Conservation (phyloP, 371 early-diverging fungal species). For the Batrachochytrium dendrobatidis region DNA sequence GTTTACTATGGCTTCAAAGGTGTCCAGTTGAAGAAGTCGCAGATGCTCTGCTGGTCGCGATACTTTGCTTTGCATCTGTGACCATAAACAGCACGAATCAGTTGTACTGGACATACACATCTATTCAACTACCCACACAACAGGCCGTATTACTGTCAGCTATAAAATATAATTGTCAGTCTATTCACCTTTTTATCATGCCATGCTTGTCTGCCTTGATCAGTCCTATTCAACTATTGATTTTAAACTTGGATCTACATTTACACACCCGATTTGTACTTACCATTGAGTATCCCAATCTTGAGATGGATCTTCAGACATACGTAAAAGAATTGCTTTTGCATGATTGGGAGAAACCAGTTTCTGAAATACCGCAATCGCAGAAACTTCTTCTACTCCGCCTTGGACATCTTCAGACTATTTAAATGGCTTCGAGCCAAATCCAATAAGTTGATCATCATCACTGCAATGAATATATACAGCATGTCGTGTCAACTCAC, state of each 20-base stretch:
- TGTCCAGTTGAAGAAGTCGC: constrained; percentile 1
- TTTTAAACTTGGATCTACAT: background rate
- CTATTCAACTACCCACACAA: background rate
- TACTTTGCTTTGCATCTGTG: constrained; percentile 12
- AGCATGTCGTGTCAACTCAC: constrained; percentile 1
- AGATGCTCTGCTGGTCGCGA: constrained; percentile 9
- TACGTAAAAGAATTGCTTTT: background rate
- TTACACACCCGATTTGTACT: background rate
- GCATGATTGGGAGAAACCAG: background rate
- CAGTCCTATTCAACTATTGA: background rate
- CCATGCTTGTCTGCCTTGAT: constrained; percentile 4
- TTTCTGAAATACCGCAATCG: constrained; percentile 7
- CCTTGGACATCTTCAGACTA: background rate
- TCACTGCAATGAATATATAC: background rate
- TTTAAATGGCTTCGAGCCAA: background rate
- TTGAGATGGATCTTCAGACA: background rate
- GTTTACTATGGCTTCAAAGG: background rate
- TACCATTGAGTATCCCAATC: constrained; percentile 4
- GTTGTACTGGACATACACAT: background rate
- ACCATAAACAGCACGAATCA: background rate
- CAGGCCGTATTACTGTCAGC: background rate
- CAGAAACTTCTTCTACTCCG: constrained; percentile 3
- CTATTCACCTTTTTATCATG: constrained; percentile 10
- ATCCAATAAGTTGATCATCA: background rate
- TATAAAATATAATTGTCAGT: constrained; percentile 1